These are phyloP conservation scores for Phytophthora citrophthora DNA, from an alignment of 352 stramenopile species.

Conservation along the genomic window DNA sequence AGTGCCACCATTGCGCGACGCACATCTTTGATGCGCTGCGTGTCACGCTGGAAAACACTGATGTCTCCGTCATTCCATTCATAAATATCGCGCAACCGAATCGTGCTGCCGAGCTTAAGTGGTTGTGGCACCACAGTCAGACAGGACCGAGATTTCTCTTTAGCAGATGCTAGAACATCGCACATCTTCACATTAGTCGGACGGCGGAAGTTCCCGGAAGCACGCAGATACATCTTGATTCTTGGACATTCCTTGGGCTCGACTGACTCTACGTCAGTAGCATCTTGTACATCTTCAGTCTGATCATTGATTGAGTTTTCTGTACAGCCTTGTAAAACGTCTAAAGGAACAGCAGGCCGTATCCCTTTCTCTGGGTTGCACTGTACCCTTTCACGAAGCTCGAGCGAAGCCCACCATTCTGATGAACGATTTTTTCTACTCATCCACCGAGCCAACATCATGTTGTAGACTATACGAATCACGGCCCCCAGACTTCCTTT, in stretches of 20 bases:
- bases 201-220: slow-evolving; percentile 3
- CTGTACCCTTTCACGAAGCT: slow-evolving; percentile 7
- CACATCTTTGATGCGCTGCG: slow-evolving; percentile 50
- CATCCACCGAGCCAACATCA: slow-evolving; percentile 58
- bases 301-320: neutral
- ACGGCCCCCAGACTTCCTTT: slow-evolving; percentile 43
- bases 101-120: neutral
- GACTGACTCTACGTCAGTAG: slow-evolving; percentile 23
- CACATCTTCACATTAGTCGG: slow-evolving; percentile 9
- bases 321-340: neutral
- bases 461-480: slow-evolving; percentile 51
- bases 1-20: slow-evolving; percentile 37
- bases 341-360: neutral
- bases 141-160: neutral
- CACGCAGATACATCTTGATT: neutral
- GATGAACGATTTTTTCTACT: slow-evolving; percentile 24
- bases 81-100: slow-evolving; percentile 43
- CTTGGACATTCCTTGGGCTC: slow-evolving; percentile 13
- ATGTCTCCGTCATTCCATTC: slow-evolving; percentile 61
- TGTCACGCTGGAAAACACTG: slow-evolving; percentile 47
- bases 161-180: neutral
- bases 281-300: slow-evolving; percentile 13
- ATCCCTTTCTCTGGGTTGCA: no score
- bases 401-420: slow-evolving; percentile 26
- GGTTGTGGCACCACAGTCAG: neutral